These are phyloP conservation scores for Trichoderma orchidacearum DNA, from an alignment of 495 filamentous ascomycete genomes.

Conservation along the genomic window DNA sequence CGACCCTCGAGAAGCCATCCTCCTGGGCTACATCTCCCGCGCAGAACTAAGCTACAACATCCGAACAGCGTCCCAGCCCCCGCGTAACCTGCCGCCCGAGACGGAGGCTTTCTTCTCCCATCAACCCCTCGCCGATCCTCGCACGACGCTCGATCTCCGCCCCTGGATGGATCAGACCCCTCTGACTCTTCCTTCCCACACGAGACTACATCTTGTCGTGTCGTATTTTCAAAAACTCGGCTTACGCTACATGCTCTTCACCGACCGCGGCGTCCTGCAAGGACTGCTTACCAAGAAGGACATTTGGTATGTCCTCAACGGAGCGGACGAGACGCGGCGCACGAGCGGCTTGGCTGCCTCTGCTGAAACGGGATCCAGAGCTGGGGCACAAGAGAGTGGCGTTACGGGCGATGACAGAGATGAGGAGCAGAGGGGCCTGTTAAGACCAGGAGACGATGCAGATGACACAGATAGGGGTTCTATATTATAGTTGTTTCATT, in stretches of 20 bases:
- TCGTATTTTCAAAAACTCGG: slow-evolving; percentile 91
- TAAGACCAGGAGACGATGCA: background rate
- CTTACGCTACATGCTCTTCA: slow-evolving; percentile 79
- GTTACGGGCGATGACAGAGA: slow-evolving; percentile 2
- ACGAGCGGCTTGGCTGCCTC: slow-evolving; percentile 8
- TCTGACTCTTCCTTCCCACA: slow-evolving; percentile 67
- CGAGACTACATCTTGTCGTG: slow-evolving; percentile 65
- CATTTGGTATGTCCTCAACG: slow-evolving; percentile 86
- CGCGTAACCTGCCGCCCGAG: slow-evolving; percentile 45
- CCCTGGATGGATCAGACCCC: slow-evolving; percentile 99
- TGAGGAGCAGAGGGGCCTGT: slow-evolving; percentile 5
- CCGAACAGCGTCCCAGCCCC: slow-evolving; percentile 35
- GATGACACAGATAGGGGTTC: background rate
- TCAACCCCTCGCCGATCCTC: slow-evolving; percentile 65
- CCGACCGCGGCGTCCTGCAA: slow-evolving; percentile 63
- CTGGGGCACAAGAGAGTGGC: background rate
- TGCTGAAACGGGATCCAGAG: background rate
- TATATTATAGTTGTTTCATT: slow-evolving; percentile 1
- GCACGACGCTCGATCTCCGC: slow-evolving; percentile 69
- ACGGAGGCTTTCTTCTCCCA: slow-evolving; percentile 78
- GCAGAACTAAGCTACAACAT: slow-evolving; percentile 79
- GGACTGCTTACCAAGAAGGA: slow-evolving; percentile 96
- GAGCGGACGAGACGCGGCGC: slow-evolving; percentile 47
- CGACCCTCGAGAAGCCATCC: slow-evolving; percentile 54
- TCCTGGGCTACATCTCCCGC: slow-evolving; percentile 88